Base-by-base conservation (phyloP, 2,329 filamentous ascomycete species). In the Epichloe uncinata region DNA sequence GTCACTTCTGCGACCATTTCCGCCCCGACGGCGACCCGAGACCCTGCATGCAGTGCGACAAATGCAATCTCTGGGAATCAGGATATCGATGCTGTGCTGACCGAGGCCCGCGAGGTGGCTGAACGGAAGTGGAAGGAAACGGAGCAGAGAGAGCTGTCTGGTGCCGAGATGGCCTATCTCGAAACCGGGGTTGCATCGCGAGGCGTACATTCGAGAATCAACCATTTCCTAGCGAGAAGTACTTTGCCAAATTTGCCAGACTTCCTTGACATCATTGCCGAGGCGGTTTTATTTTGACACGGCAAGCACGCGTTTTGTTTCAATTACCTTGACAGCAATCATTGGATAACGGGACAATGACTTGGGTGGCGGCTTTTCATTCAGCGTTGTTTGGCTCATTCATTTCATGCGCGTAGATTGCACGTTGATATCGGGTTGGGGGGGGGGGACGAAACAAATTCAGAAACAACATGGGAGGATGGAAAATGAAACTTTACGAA, bases 1-100 rank as follows among this genome's bases (percentile, higher is more conserved):
- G 81, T 38, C 93, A 98, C 66, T 98, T 96, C 62, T 98, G 93
- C 64, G 86, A 95, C 63, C 93, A 97, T 67, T 97, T 97, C 65
- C 78, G 93, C 8, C 84, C 87, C 9, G 78, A 85, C 53, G 87
- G 85, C 0, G 88, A 90, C 46, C 72, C 74, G 18, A 77, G 78
- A 13, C 72, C 74, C 13, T 98, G 93, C 64, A 73, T 66, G 1
- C 81, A 94, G 64, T 97, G 93, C 68, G 82, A 83, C 41, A 81
- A 80, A 59, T 91, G 86, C 66, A 88, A 89, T 61, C 73, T 91
- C 11, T 85, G 83, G 69, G 85, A 90, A 67, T 77, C 82, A 50
- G 62, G 80, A 89, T 57, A 78, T 75, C 52, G 85, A 88, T 53
- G 70, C 73, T 35, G 79, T 87, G 18, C 74, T 89, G 35, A 74